Percentiles rank a stretch among this genome's conserved stretches.
Conservation (phyloP, 2,329 filamentous ascomycete species). For the Phaeosphaeriaceae sp. region DNA sequence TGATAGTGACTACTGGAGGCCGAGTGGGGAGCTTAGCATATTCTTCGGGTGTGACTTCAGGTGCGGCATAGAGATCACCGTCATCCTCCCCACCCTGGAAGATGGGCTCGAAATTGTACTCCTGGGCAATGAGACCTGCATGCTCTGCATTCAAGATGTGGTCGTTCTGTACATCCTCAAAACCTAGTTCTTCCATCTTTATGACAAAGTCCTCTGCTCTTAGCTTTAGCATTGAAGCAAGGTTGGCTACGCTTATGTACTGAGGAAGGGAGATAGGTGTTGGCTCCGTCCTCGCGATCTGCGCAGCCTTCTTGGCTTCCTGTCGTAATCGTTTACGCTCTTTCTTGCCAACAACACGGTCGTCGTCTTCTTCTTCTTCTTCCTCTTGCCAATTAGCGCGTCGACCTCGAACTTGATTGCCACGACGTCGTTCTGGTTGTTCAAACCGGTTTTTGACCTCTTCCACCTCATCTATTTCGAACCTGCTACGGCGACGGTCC, state of each 20-base stretch:
- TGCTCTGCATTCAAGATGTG: conserved; percentile 91
- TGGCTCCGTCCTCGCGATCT: conserved; percentile 35
- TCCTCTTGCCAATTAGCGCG: conserved; percentile 33
- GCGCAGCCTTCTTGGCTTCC: conserved; percentile 44
- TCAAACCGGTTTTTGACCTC: conserved; percentile 38
- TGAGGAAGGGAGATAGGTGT: conserved; percentile 77
- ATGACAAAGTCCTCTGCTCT: conserved; percentile 72
- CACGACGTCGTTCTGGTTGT: conserved; percentile 35
- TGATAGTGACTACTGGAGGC: conserved; percentile 96
- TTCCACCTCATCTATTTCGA: conserved; percentile 28
- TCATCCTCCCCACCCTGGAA: conserved; percentile 68
- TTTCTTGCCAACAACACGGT: conserved; percentile 25
- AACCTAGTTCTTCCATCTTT: conserved; percentile 87
- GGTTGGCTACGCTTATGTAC: conserved; percentile 85
- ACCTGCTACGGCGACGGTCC: conserved; percentile 35
- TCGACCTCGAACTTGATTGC: conserved; percentile 22
- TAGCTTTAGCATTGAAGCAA: conserved; percentile 77
- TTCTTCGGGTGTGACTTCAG: conserved; percentile 62
- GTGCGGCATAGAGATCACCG: conserved; percentile 73
- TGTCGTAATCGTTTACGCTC: conserved; percentile 42
- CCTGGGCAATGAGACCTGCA: conserved; percentile 85
- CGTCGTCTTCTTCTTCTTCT: conserved; percentile 34
- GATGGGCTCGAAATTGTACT: conserved; percentile 89
- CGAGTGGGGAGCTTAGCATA: conserved; percentile 70
- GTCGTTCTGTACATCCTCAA: conserved; percentile 81